Conservation (phyloP, 2,329 filamentous ascomycete species). For the Chaetomium strumarium region DNA sequence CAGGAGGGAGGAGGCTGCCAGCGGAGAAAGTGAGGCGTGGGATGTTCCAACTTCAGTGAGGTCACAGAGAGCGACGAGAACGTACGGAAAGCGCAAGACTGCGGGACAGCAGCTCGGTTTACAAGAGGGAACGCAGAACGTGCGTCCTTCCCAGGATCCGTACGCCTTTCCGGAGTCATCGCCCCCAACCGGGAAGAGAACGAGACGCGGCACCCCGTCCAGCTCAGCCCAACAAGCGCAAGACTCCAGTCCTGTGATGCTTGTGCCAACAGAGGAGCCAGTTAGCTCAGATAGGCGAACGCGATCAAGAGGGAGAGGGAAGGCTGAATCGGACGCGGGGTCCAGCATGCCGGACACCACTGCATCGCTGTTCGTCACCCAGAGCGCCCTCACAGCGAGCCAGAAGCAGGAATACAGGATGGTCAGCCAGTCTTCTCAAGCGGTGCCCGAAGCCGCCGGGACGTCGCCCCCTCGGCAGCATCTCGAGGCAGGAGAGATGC, state of each 20-base stretch:
- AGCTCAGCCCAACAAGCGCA: neutral
- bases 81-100: conserved; percentile 16
- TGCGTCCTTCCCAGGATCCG: conserved; percentile 18
- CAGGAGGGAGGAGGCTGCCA: conserved; percentile 22
- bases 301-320: conserved; percentile 2
- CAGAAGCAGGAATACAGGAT: conserved; percentile 35
- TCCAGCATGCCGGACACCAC: conserved; percentile 14
- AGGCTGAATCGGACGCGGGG: neutral
- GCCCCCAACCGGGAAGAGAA: conserved; percentile 11
- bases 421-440: conserved; percentile 23
- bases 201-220: conserved; percentile 4
- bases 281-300: conserved; percentile 1
- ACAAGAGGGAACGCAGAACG: neutral
- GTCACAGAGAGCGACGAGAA: conserved; percentile 7
- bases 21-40: conserved; percentile 33
- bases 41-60: conserved; percentile 36
- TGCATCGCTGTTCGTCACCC: conserved; percentile 28
- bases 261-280: conserved; percentile 9
- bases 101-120: conserved; percentile 6
- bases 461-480: conserved; percentile 10
- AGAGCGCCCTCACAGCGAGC: conserved; percentile 32
- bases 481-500: conserved; percentile 9
- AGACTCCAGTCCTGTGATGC: conserved; percentile 14
- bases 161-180: conserved; percentile 22
- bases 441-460: conserved; percentile 11